These are phyloP conservation scores for Leccinum pellstonianum DNA, from an alignment of 768 basidiomycete species.

Conservation along the genomic window DNA sequence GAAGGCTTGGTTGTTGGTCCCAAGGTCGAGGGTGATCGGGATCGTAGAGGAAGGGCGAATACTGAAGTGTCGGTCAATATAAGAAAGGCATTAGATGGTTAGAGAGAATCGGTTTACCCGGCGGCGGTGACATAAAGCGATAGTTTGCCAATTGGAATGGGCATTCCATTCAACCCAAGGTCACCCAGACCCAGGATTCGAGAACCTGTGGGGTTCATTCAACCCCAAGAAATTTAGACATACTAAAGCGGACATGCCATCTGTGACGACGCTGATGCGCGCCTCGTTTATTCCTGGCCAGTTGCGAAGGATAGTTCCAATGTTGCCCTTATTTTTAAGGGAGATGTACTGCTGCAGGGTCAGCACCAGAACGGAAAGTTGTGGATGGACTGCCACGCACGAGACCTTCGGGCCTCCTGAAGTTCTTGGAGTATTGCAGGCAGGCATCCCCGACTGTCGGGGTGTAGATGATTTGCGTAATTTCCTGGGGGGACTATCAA, in stretches of 20 bases:
- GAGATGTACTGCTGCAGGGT: conserved; percentile 60
- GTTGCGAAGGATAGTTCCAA: conserved; percentile 63
- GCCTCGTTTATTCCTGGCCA: conserved; percentile 75
- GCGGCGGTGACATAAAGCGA: conserved; percentile 89
- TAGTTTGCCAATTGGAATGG: conserved; percentile 89
- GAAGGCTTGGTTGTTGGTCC: conserved; percentile 79
- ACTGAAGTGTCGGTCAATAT: conserved; percentile 35
- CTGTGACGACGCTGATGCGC: conserved; percentile 91
- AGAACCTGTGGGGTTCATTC: conserved; percentile 47
- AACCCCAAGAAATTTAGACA: neutral
- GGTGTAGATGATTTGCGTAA: conserved; percentile 84
- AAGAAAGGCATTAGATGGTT: neutral
- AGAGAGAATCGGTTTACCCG: conserved; percentile 49
- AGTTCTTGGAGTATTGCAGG: conserved; percentile 77
- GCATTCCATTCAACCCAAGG: conserved; percentile 82
- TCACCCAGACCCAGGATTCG: conserved; percentile 89
- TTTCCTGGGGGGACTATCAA: conserved; percentile 36
- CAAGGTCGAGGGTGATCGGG: conserved; percentile 85
- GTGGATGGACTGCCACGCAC: conserved; percentile 36
- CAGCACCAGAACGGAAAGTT: neutral
- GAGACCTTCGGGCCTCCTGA: conserved; percentile 70
- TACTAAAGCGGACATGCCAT: conserved; percentile 48
- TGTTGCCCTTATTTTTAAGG: conserved; percentile 79
- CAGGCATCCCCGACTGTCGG: conserved; percentile 93
- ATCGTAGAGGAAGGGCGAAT: conserved; percentile 76